Evolutionary conservation across 371 early-diverging fungal species (phyloP).

Genomic region (Syncephalastrum sp.): DNA sequence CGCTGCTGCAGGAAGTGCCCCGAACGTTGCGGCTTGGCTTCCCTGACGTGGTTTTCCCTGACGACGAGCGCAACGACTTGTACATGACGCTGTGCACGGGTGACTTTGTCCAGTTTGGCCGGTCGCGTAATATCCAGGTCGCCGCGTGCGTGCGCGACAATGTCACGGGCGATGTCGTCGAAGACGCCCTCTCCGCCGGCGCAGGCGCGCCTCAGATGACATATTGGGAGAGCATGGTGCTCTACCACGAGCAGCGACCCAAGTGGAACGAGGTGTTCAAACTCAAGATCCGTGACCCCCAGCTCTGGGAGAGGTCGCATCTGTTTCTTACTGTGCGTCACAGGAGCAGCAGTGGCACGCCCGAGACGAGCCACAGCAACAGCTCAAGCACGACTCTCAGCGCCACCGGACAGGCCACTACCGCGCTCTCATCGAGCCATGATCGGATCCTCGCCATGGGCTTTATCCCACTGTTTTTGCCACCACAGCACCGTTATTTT

Average conservation of each 20-base stretch:
- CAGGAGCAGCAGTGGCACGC: constrained; percentile 29
- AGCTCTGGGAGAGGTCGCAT: constrained; percentile 58
- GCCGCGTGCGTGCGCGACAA: constrained; percentile 59
- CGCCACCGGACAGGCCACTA: background rate
- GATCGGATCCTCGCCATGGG: constrained; percentile 54
- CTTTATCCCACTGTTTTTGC: constrained; percentile 63
- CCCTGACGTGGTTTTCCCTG: constrained; percentile 66
- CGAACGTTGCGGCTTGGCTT: constrained; percentile 62
- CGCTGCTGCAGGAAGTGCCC: constrained; percentile 45
- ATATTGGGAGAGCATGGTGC: constrained; percentile 63
- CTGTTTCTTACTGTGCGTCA: constrained; percentile 63
- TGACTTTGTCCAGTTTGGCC: constrained; percentile 58
- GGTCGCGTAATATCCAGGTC: constrained; percentile 63
- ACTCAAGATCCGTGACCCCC: constrained; percentile 48
- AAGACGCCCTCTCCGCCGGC: constrained; percentile 55
- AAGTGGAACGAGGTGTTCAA: constrained; percentile 70
- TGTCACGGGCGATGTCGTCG: constrained; percentile 54
- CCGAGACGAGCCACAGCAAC: constrained; percentile 9
- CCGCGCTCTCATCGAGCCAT: constrained; percentile 9
- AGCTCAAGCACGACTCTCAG: constrained; percentile 3
- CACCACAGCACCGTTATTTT: constrained; percentile 55
- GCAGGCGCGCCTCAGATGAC: constrained; percentile 45
- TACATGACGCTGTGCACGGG: constrained; percentile 65
- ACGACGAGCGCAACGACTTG: constrained; percentile 60
- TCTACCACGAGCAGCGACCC: constrained; percentile 65